phyloP scores from a whole-genome alignment of 2,329 filamentous ascomycete genomes.

The Pseudogymnoascus sp. region DNA sequence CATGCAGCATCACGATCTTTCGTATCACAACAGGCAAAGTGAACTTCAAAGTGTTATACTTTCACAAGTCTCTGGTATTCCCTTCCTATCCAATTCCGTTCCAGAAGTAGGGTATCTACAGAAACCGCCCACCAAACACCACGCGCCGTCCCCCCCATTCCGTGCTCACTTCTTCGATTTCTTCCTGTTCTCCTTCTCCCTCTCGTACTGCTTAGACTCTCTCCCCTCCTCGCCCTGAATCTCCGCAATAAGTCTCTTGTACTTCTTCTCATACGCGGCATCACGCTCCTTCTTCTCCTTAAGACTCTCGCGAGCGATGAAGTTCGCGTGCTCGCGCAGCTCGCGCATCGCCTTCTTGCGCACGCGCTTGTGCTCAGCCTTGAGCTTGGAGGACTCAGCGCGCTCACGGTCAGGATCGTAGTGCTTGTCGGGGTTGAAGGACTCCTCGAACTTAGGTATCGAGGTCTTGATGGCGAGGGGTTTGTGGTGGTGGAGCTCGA shows the following conservation, averaged over 20 bases:
- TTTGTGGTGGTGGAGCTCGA: constrained; percentile 82
- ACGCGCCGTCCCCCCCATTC: not conserved
- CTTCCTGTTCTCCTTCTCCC: constrained; percentile 72
- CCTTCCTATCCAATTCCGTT: constrained; percentile 1
- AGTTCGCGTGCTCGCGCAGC: constrained; percentile 88
- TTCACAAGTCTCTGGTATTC: constrained; percentile 1
- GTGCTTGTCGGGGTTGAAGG: constrained; percentile 90
- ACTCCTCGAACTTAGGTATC: constrained; percentile 93
- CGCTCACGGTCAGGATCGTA: constrained; percentile 94
- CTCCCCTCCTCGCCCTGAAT: constrained; percentile 90
- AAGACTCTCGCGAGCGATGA: constrained; percentile 85
- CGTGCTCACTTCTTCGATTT: constrained; percentile 44
- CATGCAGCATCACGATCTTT: not conserved
- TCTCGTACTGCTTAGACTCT: constrained; percentile 82
- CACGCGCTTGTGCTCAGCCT: constrained; percentile 89
- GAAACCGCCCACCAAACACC: constrained; percentile 6
- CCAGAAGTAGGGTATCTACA: constrained; percentile 5
- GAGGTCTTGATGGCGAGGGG: constrained; percentile 81
- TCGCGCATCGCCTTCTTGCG: constrained; percentile 93
- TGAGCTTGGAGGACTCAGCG: constrained; percentile 75
- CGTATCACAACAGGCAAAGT: not conserved
- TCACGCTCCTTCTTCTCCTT: constrained; percentile 90
- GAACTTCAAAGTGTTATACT: not conserved
- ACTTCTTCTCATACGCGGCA: constrained; percentile 93
- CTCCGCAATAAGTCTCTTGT: constrained; percentile 82